phyloP scores from a whole-genome alignment of 768 basidiomycete genomes.

The Boletus pseudo-olivaceus region DNA sequence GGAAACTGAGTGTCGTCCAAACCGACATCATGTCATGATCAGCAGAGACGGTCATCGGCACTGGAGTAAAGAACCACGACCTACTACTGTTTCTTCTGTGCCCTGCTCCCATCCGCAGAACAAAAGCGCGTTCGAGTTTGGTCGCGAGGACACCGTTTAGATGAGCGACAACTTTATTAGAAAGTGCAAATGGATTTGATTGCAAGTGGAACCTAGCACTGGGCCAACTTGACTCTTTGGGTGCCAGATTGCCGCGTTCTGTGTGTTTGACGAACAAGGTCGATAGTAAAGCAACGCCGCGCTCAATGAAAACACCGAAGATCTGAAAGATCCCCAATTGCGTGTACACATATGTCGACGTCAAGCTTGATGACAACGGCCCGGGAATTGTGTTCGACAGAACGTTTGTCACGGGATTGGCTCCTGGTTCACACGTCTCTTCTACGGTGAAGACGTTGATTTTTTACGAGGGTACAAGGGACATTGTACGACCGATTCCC shows the following conservation, averaged over 20 bases:
- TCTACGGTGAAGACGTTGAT: neutral
- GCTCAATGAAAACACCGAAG: neutral
- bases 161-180: too few species aligned
- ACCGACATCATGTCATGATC: too few species aligned
- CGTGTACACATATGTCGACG: neutral
- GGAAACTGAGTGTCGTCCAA: too few species aligned
- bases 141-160: too few species aligned
- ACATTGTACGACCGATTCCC: neutral
- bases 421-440: neutral
- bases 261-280: neutral
- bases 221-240: neutral
- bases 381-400: neutral
- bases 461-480: neutral
- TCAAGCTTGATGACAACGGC: constrained; percentile 2
- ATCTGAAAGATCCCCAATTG: neutral
- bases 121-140: too few species aligned
- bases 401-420: neutral
- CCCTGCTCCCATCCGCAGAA: too few species aligned
- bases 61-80: too few species aligned
- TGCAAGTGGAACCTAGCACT: too few species aligned
- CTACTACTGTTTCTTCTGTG: too few species aligned
- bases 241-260: neutral
- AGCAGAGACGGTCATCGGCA: too few species aligned
- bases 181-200: too few species aligned
- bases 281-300: neutral